Percentiles rank a stretch among this genome's conserved stretches.
These are phyloP conservation scores for Salix purpurea DNA, from an alignment of 345 rosid genomes.

Conservation along the genomic window DNA sequence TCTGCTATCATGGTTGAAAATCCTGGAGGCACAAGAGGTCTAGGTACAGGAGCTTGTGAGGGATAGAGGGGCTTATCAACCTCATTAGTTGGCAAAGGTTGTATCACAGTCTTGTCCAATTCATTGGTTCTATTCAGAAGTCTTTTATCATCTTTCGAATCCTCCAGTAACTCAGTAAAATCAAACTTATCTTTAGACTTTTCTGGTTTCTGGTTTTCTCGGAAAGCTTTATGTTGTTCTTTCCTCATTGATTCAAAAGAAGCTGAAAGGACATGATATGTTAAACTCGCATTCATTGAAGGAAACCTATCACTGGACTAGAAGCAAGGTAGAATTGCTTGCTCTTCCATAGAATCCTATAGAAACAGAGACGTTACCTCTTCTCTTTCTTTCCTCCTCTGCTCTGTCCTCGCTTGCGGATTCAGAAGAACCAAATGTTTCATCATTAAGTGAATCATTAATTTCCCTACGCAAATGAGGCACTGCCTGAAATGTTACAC, in stretches of 20 bases:
- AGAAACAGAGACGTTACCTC: constrained; percentile 51
- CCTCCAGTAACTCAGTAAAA: constrained; percentile 54
- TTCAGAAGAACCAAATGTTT: constrained; percentile 93
- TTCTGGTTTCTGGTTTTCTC: constrained; percentile 72
- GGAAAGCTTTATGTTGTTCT: constrained; percentile 82
- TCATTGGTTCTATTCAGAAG: constrained; percentile 33
- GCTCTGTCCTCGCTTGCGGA: constrained; percentile 71
- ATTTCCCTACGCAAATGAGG: constrained; percentile 64
- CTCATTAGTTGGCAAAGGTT: constrained; percentile 22
- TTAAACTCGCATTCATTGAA: constrained; percentile 10
- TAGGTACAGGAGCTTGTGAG: constrained; percentile 51
- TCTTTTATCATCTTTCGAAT: constrained; percentile 57
- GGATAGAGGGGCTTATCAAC: constrained; percentile 40
- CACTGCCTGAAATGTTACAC: constrained; percentile 51
- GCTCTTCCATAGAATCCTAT: constrained; percentile 3
- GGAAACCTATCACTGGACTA: not conserved
- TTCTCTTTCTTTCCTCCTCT: constrained; percentile 94
- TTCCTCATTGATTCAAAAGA: constrained; percentile 94
- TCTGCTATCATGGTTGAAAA: constrained; percentile 51
- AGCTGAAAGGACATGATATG: constrained; percentile 42
- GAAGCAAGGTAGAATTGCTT: constrained; percentile 3
- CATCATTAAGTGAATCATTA: constrained; percentile 73
- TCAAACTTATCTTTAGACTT: constrained; percentile 59
- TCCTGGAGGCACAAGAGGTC: constrained; percentile 99
- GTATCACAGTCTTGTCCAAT: constrained; percentile 35